Percentiles rank a stretch among this genome's conserved stretches.
Evolutionary conservation across 2,329 filamentous ascomycete species (phyloP).

Genomic region (Tolypocladium ophioglossoides): DNA sequence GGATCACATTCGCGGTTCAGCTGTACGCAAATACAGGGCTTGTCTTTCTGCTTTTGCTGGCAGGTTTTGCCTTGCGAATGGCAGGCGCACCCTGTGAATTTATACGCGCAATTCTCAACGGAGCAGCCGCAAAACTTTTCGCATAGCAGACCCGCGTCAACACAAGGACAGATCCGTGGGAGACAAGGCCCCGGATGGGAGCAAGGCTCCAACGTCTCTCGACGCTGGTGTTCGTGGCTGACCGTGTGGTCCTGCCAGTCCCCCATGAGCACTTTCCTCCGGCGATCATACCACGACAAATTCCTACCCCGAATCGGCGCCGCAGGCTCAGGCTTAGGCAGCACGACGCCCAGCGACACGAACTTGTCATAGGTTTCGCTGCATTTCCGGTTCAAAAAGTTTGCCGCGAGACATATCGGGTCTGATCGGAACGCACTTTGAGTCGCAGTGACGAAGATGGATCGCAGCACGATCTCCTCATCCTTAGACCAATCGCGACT

Average conservation of each 20-base stretch:
- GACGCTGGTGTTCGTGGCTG: conserved; percentile 43
- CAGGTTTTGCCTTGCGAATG: conserved; percentile 49
- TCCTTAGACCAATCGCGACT: conserved; percentile 34
- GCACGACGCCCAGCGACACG: conserved; percentile 11
- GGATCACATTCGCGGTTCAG: conserved; percentile 75
- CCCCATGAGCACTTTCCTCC: conserved; percentile 40
- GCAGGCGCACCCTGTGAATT: conserved; percentile 59
- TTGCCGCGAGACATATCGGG: conserved; percentile 38
- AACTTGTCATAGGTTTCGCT: conserved; percentile 35
- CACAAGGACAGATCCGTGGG: conserved; percentile 50
- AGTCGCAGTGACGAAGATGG: conserved; percentile 31
- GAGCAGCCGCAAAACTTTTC: conserved; percentile 62
- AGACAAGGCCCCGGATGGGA: conserved; percentile 59
- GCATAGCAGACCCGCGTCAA: conserved; percentile 50
- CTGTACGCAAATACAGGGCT: conserved; percentile 58
- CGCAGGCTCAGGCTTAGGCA: conserved; percentile 12
- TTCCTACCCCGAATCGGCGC: conserved; percentile 30
- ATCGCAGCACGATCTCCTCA: conserved; percentile 36
- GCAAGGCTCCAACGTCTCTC: conserved; percentile 54
- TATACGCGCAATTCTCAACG: conserved; percentile 46
- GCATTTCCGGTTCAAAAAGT: conserved; percentile 40
- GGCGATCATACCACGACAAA: conserved; percentile 45
- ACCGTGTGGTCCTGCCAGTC: conserved; percentile 46
- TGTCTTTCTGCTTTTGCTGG: conserved; percentile 41
- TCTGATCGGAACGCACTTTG: conserved; percentile 29